phyloP scores from a whole-genome alignment of 2,329 filamentous ascomycete species.

The Chrysoporthe puriensis region DNA sequence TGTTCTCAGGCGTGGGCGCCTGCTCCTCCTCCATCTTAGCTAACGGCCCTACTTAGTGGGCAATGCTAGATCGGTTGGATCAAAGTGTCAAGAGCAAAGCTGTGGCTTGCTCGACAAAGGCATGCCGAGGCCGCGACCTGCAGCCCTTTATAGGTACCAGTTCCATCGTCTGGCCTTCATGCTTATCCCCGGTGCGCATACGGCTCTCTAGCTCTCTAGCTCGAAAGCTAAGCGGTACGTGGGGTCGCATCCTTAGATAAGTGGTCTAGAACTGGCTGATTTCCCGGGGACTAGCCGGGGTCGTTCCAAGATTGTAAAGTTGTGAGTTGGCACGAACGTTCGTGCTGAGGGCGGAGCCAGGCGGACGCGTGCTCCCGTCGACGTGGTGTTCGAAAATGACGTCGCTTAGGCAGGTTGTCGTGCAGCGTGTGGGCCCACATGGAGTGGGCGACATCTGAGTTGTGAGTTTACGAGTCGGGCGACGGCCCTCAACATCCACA shows the following conservation, averaged over 20 bases:
- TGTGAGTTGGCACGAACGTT: background rate
- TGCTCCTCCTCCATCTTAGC: constrained; percentile 32
- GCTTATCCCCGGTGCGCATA: background rate
- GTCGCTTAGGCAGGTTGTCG: too few species aligned
- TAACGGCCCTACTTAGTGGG: too few species aligned
- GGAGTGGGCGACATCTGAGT: too few species aligned
- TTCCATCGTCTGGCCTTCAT: background rate
- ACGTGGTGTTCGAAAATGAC: background rate
- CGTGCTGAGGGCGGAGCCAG: background rate
- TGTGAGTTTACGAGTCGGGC: too few species aligned
- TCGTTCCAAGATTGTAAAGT: background rate
- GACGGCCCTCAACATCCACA: too few species aligned
- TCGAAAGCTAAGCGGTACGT: background rate
- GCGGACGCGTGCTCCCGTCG: background rate
- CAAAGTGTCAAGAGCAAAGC: background rate
- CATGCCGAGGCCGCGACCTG: background rate
- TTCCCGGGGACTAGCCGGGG: background rate
- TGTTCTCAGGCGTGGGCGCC: constrained; percentile 46
- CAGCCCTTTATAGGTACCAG: background rate
- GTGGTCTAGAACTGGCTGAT: background rate
- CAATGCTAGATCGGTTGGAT: background rate
- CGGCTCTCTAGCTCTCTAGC: background rate
- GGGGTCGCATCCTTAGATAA: background rate
- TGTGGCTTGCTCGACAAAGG: background rate
- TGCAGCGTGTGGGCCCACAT: too few species aligned